Evolutionary conservation across 1,284 basidiomycete genomes (phyloP).

Genomic region (Laetiporus sulphureus): DNA sequence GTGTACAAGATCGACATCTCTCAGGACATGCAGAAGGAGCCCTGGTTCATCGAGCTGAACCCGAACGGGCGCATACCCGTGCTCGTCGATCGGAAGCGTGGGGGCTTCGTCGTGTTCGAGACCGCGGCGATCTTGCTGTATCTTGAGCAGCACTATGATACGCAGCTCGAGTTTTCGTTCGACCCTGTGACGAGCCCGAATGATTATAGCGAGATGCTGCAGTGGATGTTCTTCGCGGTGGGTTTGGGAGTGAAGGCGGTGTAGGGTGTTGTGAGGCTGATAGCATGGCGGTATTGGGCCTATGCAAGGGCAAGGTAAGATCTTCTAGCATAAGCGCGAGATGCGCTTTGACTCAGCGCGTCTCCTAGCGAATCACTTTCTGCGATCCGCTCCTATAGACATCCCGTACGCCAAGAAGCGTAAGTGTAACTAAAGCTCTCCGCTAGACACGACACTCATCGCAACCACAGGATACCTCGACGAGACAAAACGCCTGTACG

Average conservation of each 20-base stretch:
- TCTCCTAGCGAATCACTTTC: constrained; percentile 44
- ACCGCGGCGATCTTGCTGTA: constrained; percentile 47
- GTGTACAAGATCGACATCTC: constrained; percentile 27
- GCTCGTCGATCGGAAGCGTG: constrained; percentile 32
- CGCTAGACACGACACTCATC: not conserved
- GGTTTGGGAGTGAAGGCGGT: no score
- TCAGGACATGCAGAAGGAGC: constrained; percentile 42
- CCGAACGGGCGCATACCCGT: constrained; percentile 56
- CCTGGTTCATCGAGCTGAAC: constrained; percentile 47
- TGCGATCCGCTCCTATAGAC: constrained; percentile 45
- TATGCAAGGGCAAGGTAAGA: constrained; percentile 61
- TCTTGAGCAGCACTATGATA: constrained; percentile 42
- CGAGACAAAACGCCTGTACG: constrained; percentile 72
- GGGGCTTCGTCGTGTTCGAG: constrained; percentile 44
- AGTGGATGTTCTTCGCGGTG: constrained; percentile 75
- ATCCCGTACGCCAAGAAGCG: constrained; percentile 60
- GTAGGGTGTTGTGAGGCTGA: not conserved
- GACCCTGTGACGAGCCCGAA: constrained; percentile 27
- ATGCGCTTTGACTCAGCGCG: not conserved
- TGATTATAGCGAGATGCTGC: constrained; percentile 50
- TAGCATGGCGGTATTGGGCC: constrained; percentile 63
- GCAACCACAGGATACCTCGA: constrained; percentile 53
- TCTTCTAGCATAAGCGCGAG: not conserved
- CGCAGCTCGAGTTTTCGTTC: constrained; percentile 41
- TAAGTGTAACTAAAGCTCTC: constrained; percentile 20